Conservation (phyloP, 805 yeast genomes). For the Lachancea mirantina region DNA sequence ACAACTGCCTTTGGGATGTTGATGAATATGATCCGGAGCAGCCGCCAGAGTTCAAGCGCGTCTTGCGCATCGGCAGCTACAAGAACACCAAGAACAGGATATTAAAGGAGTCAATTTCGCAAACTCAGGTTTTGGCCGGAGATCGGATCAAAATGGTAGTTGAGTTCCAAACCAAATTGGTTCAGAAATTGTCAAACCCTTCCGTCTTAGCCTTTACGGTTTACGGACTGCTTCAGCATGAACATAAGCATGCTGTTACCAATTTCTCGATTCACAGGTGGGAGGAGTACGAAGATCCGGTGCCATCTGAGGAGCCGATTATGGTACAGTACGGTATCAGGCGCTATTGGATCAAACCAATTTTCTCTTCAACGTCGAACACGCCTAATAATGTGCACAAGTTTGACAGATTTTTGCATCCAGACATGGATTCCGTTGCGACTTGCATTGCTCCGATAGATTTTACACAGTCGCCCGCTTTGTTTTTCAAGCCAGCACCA, state of each 20-base stretch:
- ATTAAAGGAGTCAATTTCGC: constrained; percentile 46
- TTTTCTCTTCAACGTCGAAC: constrained; percentile 72
- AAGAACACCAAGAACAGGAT: constrained; percentile 67
- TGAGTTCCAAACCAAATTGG: constrained; percentile 44
- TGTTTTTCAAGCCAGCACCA: constrained; percentile 60
- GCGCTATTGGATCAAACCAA: constrained; percentile 73
- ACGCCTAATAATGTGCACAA: constrained; percentile 82
- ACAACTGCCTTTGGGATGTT: constrained; percentile 78
- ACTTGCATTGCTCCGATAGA: constrained; percentile 83
- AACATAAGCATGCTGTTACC: constrained; percentile 76
- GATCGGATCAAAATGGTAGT: constrained; percentile 53
- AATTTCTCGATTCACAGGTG: constrained; percentile 79
- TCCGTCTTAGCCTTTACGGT: constrained; percentile 47
- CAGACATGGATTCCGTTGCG: constrained; percentile 67
- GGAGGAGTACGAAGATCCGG: constrained; percentile 83
- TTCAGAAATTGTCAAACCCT: constrained; percentile 40
- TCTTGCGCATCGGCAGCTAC: constrained; percentile 68
- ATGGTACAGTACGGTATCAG: constrained; percentile 92
- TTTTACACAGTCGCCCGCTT: constrained; percentile 77
- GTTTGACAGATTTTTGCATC: constrained; percentile 75
- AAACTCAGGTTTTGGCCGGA: constrained; percentile 53
- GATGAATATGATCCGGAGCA: constrained; percentile 71
- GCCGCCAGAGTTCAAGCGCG: constrained; percentile 72
- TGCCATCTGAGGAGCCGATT: constrained; percentile 73
- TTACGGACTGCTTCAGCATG: constrained; percentile 75